Conservation (phyloP, 225 moss, liverwort and hornwort species). For the Polytrichum commune region DNA sequence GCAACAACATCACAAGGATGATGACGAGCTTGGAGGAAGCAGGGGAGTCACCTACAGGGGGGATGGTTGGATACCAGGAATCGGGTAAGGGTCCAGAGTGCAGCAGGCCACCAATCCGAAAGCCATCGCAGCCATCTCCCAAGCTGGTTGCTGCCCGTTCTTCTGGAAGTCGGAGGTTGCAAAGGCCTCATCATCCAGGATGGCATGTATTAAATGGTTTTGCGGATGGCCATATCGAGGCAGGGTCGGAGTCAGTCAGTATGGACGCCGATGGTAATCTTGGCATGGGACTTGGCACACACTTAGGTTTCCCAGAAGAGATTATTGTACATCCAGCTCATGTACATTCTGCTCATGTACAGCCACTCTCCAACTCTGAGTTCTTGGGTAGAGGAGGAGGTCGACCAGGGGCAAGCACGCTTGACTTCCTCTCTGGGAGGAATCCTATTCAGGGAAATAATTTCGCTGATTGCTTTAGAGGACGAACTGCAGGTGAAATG, state of each 20-base stretch:
- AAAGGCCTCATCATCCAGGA: slow-evolving; percentile 53
- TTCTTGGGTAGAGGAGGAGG: slow-evolving; percentile 27
- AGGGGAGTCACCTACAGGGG: slow-evolving; percentile 56
- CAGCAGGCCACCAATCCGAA: slow-evolving; percentile 58
- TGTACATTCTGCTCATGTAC: slow-evolving; percentile 52
- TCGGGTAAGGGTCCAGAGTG: slow-evolving; percentile 67
- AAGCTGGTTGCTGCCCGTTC: slow-evolving; percentile 60
- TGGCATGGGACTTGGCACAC: slow-evolving; percentile 63
- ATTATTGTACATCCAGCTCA: slow-evolving; percentile 55
- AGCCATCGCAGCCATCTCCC: slow-evolving; percentile 53
- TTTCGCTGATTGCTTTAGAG: slow-evolving; percentile 35
- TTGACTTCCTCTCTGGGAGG: slow-evolving; percentile 47
- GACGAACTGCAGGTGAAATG: slow-evolving; percentile 33
- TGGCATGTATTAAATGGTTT: slow-evolving; percentile 58
- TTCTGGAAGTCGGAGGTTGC: slow-evolving; percentile 57
- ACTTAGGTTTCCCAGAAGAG: slow-evolving; percentile 69
- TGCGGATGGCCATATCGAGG: slow-evolving; percentile 38
- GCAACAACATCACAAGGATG: slow-evolving; percentile 40
- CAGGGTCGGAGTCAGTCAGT: slow-evolving; percentile 43
- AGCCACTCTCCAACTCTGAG: slow-evolving; percentile 34
- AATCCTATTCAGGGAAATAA: slow-evolving; percentile 28
- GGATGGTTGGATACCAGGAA: slow-evolving; percentile 50
- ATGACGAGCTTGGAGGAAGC: slow-evolving; percentile 58
- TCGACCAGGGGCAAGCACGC: slow-evolving; percentile 30
- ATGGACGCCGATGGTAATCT: slow-evolving; percentile 56